Evolutionary conservation across 2,329 filamentous ascomycete genomes (phyloP).

Genomic region (Fusarium acutatum): DNA sequence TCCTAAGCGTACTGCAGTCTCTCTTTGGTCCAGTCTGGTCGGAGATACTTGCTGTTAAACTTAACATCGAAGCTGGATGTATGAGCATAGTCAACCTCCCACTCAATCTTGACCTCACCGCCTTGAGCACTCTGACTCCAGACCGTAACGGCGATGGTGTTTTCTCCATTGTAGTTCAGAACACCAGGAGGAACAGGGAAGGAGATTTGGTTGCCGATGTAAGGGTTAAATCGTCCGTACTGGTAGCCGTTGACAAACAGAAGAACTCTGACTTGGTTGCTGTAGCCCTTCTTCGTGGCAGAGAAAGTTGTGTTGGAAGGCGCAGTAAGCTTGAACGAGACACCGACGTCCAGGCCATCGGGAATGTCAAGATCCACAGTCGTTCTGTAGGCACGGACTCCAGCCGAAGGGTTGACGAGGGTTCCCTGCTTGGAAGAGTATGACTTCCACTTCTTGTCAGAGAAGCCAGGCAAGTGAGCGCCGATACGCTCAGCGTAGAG

Average conservation of each 20-base stretch:
- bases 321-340: constrained; percentile 63
- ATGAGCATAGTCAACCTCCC: constrained; percentile 63
- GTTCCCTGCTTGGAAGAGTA: constrained; percentile 42
- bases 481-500: constrained; percentile 66
- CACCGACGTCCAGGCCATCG: constrained; percentile 60
- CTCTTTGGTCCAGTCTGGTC: constrained; percentile 59
- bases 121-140: constrained; percentile 67
- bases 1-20: constrained; percentile 47
- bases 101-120: constrained; percentile 58
- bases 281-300: constrained; percentile 40
- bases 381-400: constrained; percentile 65
- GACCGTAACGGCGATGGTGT: constrained; percentile 65
- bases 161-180: constrained; percentile 65
- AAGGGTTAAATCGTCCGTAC: constrained; percentile 67
- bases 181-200: constrained; percentile 69
- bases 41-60: constrained; percentile 57
- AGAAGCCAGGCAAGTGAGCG: constrained; percentile 66
- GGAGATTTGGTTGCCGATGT: constrained; percentile 67
- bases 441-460: constrained; percentile 55
- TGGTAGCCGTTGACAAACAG: constrained; percentile 73
- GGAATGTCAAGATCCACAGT: constrained; percentile 60
- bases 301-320: constrained; percentile 52
- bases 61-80: constrained; percentile 61
- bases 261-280: constrained; percentile 57
- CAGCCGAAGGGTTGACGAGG: constrained; percentile 56